These are phyloP conservation scores for Colletotrichum magnum DNA, from an alignment of 2,329 filamentous ascomycete genomes.

Conservation along the genomic window DNA sequence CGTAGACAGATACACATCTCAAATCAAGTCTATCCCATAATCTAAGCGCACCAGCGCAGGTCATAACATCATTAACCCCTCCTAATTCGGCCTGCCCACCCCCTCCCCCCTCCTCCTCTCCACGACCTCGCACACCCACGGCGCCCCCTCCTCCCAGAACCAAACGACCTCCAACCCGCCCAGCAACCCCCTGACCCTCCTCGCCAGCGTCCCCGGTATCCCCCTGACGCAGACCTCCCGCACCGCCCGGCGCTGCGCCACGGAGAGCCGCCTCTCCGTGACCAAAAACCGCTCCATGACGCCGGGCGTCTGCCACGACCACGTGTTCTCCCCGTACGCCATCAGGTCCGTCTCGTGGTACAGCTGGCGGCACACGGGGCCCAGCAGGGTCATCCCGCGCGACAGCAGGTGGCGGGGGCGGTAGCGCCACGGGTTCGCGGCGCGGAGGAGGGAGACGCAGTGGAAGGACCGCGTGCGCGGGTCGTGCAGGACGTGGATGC, in stretches of 20 bases:
- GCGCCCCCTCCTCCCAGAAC: conserved; percentile 33
- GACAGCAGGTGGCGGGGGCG: not conserved
- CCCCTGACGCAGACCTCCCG: conserved; percentile 46
- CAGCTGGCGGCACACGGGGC: conserved; percentile 53
- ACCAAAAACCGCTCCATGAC: conserved; percentile 53
- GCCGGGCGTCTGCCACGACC: conserved; percentile 49
- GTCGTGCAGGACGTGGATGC: conserved; percentile 44
- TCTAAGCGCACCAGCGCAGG: too few species aligned
- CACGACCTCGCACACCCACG: conserved; percentile 9
- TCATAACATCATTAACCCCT: not conserved
- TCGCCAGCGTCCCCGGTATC: conserved; percentile 31
- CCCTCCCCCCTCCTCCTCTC: not conserved
- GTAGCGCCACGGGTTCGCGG: conserved; percentile 49
- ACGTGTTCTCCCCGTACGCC: conserved; percentile 51
- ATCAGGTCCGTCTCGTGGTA: conserved; percentile 53
- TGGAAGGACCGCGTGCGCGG: conserved; percentile 47
- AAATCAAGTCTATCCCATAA: too few species aligned
- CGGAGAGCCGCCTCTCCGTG: conserved; percentile 48
- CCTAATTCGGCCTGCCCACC: conserved; percentile 16
- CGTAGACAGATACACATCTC: too few species aligned
- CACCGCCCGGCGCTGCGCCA: conserved; percentile 50
- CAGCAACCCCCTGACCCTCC: conserved; percentile 47
- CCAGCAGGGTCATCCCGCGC: conserved; percentile 50
- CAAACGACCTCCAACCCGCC: conserved; percentile 46
- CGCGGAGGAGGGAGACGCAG: conserved; percentile 45